Conservation (phyloP, 1,139 yeast species). For the Lodderomyces pseudojiufengensis region DNA sequence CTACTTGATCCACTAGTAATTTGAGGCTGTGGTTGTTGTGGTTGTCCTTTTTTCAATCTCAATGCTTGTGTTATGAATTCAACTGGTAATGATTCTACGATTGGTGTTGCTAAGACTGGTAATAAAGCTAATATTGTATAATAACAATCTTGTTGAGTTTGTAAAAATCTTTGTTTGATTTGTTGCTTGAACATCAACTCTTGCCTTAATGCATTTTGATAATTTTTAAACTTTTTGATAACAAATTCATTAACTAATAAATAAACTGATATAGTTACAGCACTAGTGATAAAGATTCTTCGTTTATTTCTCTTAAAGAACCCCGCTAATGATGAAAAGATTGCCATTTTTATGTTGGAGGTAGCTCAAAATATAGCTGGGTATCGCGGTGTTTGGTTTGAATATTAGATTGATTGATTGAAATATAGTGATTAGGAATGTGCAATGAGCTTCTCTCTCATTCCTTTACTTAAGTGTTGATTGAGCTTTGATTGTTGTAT, state of each 20-base stretch:
- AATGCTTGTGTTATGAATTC: slow-evolving; percentile 72
- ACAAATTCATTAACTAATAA: slow-evolving; percentile 59
- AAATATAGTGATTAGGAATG: too few relatives aligned
- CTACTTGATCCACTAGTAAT: slow-evolving; percentile 24
- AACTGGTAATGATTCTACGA: slow-evolving; percentile 62
- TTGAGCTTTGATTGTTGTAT: neutral
- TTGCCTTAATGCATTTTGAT: slow-evolving; percentile 66
- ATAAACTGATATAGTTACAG: slow-evolving; percentile 54
- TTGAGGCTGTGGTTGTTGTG: slow-evolving; percentile 12
- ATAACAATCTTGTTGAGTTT: slow-evolving; percentile 88
- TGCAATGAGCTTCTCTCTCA: neutral
- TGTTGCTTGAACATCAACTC: slow-evolving; percentile 81
- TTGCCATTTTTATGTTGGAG: too few relatives aligned
- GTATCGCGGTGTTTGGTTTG: too few relatives aligned
- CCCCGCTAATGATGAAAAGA: slow-evolving; percentile 52
- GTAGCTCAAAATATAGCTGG: too few relatives aligned
- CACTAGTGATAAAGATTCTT: slow-evolving; percentile 55
- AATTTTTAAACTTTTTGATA: slow-evolving; percentile 56
- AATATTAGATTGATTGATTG: too few relatives aligned
- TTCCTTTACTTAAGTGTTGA: neutral
- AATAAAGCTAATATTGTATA: slow-evolving; percentile 79
- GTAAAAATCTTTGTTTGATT: slow-evolving; percentile 70
- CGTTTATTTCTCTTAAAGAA: slow-evolving; percentile 61
- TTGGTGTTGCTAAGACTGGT: slow-evolving; percentile 70
- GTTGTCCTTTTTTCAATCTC: slow-evolving; percentile 49